Evolutionary conservation across 371 early-diverging fungal species (phyloP).

Genomic region (Syncephalastrum sp.): DNA sequence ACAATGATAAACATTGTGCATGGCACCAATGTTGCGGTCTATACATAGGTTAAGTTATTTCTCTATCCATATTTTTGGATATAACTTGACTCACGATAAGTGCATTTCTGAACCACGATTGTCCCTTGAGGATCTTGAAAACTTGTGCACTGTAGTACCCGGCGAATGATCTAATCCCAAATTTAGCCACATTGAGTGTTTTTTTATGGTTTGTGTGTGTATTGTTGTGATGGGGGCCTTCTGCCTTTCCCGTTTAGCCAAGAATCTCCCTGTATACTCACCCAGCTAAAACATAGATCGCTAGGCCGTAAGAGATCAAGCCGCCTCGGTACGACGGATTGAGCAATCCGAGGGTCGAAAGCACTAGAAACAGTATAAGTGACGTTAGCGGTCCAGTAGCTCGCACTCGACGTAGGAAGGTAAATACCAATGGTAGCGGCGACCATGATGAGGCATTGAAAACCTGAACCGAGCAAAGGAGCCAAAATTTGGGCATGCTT

Average conservation of each 20-base stretch:
- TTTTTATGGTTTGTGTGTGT: background rate
- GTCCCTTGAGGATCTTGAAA: slow-evolving; percentile 78
- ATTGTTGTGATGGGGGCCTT: background rate
- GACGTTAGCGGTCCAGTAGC: background rate
- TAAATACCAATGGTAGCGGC: slow-evolving; percentile 45
- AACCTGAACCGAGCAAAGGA: slow-evolving; percentile 78
- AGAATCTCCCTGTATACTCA: slow-evolving; percentile 30
- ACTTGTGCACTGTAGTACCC: slow-evolving; percentile 79
- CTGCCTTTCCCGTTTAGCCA: background rate
- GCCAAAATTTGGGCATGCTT: slow-evolving; percentile 58
- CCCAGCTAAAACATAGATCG: slow-evolving; percentile 71
- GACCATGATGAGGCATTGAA: slow-evolving; percentile 71
- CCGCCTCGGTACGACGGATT: slow-evolving; percentile 83
- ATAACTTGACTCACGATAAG: slow-evolving; percentile 27
- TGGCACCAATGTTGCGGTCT: slow-evolving; percentile 55
- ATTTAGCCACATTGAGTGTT: background rate
- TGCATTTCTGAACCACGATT: slow-evolving; percentile 73
- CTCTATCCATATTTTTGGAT: background rate
- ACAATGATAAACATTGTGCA: slow-evolving; percentile 39
- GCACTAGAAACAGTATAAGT: slow-evolving; percentile 30
- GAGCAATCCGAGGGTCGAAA: slow-evolving; percentile 77
- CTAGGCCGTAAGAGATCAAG: slow-evolving; percentile 64
- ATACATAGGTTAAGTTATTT: background rate
- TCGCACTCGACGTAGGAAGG: background rate
- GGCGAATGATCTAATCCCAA: slow-evolving; percentile 42